A percentile compares a stretch with the other conserved stretches of the same genome.
Evolutionary conservation across 2,329 filamentous ascomycete genomes (phyloP).

Genomic region (Orbilia ellipsospora): DNA sequence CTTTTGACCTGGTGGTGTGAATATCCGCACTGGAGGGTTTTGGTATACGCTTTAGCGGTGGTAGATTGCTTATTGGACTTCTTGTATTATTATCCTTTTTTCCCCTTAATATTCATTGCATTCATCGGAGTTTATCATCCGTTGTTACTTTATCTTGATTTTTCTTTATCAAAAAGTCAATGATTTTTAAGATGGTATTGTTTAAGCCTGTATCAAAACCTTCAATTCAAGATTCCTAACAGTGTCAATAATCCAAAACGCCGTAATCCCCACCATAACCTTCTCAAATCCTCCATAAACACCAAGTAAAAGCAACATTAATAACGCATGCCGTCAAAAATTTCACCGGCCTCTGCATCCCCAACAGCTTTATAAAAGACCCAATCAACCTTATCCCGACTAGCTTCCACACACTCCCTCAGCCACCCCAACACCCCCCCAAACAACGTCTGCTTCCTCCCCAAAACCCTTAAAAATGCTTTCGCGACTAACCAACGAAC

Average conservation of each 20-base stretch:
- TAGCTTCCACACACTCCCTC: slow-evolving; percentile 64
- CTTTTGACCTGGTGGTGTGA: not conserved
- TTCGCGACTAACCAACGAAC: slow-evolving; percentile 72
- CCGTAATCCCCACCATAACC: not conserved
- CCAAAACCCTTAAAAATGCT: slow-evolving; percentile 77
- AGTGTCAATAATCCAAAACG: too few species aligned
- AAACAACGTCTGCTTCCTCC: slow-evolving; percentile 77
- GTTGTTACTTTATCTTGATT: not conserved
- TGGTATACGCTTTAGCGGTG: not conserved
- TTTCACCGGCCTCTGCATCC: slow-evolving; percentile 36
- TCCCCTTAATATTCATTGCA: slow-evolving; percentile 3
- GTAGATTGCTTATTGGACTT: too few species aligned
- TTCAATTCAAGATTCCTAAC: too few species aligned
- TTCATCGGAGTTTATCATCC: slow-evolving; percentile 7
- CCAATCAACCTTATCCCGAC: slow-evolving; percentile 62
- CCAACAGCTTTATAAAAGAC: slow-evolving; percentile 60
- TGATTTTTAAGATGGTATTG: too few species aligned
- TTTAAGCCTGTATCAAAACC: too few species aligned
- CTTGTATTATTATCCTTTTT: slow-evolving; percentile 14
- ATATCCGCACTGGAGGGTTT: not conserved
- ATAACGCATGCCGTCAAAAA: slow-evolving; percentile 45
- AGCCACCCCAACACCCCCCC: slow-evolving; percentile 75
- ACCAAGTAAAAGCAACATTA: not conserved
- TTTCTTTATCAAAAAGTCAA: too few species aligned
- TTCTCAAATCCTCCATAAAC: not conserved